phyloP scores from a whole-genome alignment of 139 green algal genomes.

The Coelastrella sp. region DNA sequence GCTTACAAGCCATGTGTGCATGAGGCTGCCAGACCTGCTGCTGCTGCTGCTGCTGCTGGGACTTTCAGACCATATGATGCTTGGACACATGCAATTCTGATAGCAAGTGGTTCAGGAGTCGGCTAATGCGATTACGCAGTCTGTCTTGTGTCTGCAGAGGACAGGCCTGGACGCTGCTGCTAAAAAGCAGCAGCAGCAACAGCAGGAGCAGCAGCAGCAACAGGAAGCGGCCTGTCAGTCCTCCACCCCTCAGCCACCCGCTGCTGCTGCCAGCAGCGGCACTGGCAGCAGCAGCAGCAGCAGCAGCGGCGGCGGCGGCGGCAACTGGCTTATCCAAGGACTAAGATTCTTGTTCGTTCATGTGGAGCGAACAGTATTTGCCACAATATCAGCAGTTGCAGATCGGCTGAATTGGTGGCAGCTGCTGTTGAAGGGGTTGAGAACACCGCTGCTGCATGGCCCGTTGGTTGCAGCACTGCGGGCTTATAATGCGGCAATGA shows the following conservation, averaged over 20 bases:
- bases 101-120: too few species aligned
- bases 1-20: too few species aligned
- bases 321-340: background rate
- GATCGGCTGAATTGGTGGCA: conserved; percentile 23
- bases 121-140: background rate
- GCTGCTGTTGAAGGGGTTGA: conserved; percentile 22
- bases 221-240: background rate
- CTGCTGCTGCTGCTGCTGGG: background rate
- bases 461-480: background rate
- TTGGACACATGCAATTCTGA: too few species aligned
- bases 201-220: background rate
- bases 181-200: background rate
- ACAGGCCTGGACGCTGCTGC: background rate
- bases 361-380: background rate
- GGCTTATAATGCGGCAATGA: conserved; percentile 3
- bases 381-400: background rate
- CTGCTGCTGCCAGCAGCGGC: background rate
- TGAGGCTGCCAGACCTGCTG: background rate
- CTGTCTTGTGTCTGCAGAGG: background rate
- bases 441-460: background rate
- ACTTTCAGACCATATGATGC: too few species aligned
- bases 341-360: background rate
- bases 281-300: background rate
- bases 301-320: background rate
- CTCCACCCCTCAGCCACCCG: too few species aligned